A percentile compares a stretch with the other conserved stretches of the same genome.
These are phyloP conservation scores for Stachybotrys elegans DNA, from an alignment of 2,329 filamentous ascomycete species.

Conservation along the genomic window DNA sequence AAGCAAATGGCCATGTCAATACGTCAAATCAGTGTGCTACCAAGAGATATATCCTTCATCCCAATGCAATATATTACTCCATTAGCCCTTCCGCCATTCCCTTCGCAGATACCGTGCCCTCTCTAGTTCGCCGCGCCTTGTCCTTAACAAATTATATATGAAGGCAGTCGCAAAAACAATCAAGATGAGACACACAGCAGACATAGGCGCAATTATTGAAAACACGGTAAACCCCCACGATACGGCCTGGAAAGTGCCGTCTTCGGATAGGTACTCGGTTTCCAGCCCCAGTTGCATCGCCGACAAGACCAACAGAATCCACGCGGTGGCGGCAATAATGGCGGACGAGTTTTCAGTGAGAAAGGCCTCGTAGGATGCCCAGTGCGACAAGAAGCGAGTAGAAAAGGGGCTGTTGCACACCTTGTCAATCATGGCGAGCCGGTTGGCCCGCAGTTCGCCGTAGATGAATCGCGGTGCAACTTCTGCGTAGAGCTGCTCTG, in stretches of 20 bases:
- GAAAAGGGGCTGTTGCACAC: constrained; percentile 7
- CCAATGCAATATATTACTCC: too few species aligned
- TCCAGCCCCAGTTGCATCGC: constrained; percentile 45
- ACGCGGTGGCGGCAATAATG: constrained; percentile 34
- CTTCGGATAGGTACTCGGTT: constrained; percentile 24
- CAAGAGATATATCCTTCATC: too few species aligned
- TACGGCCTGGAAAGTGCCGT: constrained; percentile 32
- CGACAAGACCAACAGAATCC: constrained; percentile 38
- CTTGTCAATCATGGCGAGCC: constrained; percentile 7
- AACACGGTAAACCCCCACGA: constrained; percentile 45
- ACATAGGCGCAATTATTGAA: constrained; percentile 18
- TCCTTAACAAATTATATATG: neutral
- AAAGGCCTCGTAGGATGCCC: constrained; percentile 31
- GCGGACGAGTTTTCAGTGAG: constrained; percentile 36
- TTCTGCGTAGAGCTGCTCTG: constrained; percentile 5
- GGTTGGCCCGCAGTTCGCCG: constrained; percentile 10
- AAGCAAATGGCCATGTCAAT: too few species aligned
- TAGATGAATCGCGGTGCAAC: constrained; percentile 8
- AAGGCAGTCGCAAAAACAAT: neutral
- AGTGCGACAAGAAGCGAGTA: constrained; percentile 16
- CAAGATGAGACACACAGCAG: neutral
- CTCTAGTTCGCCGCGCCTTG: neutral
- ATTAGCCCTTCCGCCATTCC: neutral
- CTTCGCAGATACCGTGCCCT: neutral
- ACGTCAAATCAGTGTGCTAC: too few species aligned